These are phyloP conservation scores for Tetrapisispora taiwanensis DNA, from an alignment of 805 yeast species.

Conservation along the genomic window DNA sequence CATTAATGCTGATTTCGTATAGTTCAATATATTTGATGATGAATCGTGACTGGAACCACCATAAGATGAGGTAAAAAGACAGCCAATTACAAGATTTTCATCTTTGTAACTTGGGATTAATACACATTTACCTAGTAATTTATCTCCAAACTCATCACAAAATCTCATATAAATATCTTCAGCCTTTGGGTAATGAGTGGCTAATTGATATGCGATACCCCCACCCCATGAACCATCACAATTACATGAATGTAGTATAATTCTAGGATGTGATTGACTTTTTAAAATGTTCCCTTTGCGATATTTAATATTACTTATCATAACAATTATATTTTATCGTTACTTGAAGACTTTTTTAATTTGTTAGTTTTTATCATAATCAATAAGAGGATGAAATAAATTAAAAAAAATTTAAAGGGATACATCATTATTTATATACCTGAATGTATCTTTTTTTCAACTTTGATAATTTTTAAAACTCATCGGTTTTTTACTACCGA, in stretches of 20 bases:
- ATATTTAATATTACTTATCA: conserved; percentile 12
- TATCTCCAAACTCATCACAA: conserved; percentile 16
- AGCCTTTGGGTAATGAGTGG: conserved; percentile 44
- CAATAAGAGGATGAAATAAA: too few relatives aligned
- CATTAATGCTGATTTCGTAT: conserved; percentile 42
- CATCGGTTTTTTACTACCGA: too few relatives aligned
- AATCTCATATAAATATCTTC: conserved; percentile 35
- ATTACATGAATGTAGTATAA: conserved; percentile 73
- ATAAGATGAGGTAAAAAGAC: conserved; percentile 60
- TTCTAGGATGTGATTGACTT: conserved; percentile 24
- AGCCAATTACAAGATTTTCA: conserved; percentile 36
- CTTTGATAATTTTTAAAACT: too few relatives aligned
- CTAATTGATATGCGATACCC: conserved; percentile 61
- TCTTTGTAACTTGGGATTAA: conserved; percentile 19
- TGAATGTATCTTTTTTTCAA: too few relatives aligned
- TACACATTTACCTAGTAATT: conserved; percentile 39
- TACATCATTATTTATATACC: too few relatives aligned
- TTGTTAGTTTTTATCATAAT: too few relatives aligned
- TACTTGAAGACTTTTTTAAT: too few relatives aligned
- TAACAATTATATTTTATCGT: not conserved
- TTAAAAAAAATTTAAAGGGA: too few relatives aligned
- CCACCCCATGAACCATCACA: conserved; percentile 78
- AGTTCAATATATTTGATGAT: conserved; percentile 37
- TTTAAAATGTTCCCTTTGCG: conserved; percentile 15
- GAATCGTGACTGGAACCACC: conserved; percentile 37